Percentiles rank a stretch among this genome's conserved stretches.
These are phyloP conservation scores for Globisporangium alternatum DNA, from an alignment of 352 stramenopile species.

Conservation along the genomic window DNA sequence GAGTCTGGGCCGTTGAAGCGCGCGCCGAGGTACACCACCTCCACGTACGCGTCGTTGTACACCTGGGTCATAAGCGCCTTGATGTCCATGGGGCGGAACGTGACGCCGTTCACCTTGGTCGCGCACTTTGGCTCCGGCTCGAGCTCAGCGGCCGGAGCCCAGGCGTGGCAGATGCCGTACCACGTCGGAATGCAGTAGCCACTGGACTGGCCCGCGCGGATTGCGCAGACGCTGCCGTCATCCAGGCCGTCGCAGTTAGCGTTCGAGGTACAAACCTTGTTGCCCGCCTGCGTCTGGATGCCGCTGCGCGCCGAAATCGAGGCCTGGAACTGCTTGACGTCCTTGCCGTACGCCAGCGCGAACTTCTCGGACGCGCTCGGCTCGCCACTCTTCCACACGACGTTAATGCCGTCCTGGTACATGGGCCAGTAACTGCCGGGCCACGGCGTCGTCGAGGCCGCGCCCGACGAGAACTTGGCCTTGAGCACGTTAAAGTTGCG, in stretches of 20 bases:
- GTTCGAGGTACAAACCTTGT: conserved; percentile 6
- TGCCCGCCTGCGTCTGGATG: conserved; percentile 12
- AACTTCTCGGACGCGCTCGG: conserved; percentile 29
- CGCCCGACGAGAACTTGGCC: conserved; percentile 18
- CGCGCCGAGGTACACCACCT: conserved; percentile 37
- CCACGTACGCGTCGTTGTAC: conserved; percentile 32
- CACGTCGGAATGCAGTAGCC: conserved; percentile 48
- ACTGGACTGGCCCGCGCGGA: conserved; percentile 19
- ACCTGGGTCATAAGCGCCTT: conserved; percentile 44
- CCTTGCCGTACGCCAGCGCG: conserved; percentile 19
- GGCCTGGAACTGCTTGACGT: conserved; percentile 24
- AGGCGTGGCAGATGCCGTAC: conserved; percentile 55
- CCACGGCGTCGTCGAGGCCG: conserved; percentile 28
- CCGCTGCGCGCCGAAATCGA: conserved; percentile 20
- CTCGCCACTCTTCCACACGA: conserved; percentile 23
- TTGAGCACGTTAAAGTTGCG: conserved; percentile 27
- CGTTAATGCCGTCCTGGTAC: conserved; percentile 63
- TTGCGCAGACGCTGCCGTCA: conserved; percentile 32
- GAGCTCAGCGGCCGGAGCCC: conserved; percentile 33
- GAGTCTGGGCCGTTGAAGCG: conserved; percentile 32
- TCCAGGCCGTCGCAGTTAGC: conserved; percentile 12
- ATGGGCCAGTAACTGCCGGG: conserved; percentile 54
- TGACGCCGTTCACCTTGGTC: conserved; percentile 41
- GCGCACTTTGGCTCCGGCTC: conserved; percentile 42
- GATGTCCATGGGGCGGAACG: conserved; percentile 47